Evolutionary conservation across 2,329 filamentous ascomycete species (phyloP), one percentile per base, ranked within the genome.

Genomic region (Endoconidiophora laricicola): DNA sequence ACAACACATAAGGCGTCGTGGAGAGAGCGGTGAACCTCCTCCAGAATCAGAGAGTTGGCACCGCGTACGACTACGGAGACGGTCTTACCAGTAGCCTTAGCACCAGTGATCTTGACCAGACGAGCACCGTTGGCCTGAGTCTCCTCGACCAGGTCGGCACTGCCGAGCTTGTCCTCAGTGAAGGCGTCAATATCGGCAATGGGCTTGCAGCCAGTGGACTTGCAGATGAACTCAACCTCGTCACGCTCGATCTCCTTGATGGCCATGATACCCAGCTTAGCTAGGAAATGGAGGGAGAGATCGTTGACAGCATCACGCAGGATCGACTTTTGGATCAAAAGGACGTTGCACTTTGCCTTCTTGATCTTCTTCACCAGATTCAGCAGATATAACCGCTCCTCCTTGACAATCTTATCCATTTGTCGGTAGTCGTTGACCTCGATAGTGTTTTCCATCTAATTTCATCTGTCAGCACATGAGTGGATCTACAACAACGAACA

Each of bases 281-380:
- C 86, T 56, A 98, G 75, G 76, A 98, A 98, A 70, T 98, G 91
- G 56, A 98, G 76, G 55, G 86, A 94, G 52, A 98, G 76, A 60
- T 98, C 91, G 70, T 98, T 98, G 65, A 98, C 88, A 36, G 91
- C 91, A 61, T 98, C 91, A 59, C 91, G 81, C 53, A 98, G 79
- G 59, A 98, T 98, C 12, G 90, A 96, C 70, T 98, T 98, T 63
- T 98, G 91, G 59, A 98, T 96, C 58, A 98, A 74, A 42, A 96
- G 79, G 41, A 98, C 91, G 61, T 98, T 98, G 71, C 91, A 98
- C 73, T 96, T 98, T 58, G 91, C 88, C 76, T 96, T 98, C 72
- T 96, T 95, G 68, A 98, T 98, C 76, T 96, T 98, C 78, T 98
- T 96, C 63, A 93, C 88, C 79, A 98, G 85, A 73, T 96, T 96